Base-by-base conservation (phyloP, 306 rosid genomes). In the Dalbergia cochinchinensis region DNA sequence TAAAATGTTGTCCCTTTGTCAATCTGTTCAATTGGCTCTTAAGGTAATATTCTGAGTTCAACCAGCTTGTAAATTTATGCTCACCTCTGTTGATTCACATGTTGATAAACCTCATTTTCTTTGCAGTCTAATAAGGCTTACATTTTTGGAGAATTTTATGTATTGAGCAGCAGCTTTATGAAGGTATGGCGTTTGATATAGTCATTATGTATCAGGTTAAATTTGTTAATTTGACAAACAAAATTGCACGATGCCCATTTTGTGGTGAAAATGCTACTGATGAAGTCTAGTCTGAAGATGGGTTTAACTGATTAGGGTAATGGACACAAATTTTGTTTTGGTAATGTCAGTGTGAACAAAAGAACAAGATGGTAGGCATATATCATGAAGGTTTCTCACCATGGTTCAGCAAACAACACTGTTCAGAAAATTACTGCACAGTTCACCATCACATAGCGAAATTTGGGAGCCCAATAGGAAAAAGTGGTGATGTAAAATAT, bases 71-170 rank as follows among this genome's bases (percentile, higher is more conserved):
- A 51, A 76, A 65, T 71, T 82, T 61, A 65, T 83, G 80, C 45
- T 68, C 59, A 12, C 61, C 69, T 33, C 39, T 51, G 60, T 53
- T 79, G 54, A 50, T 72, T 82, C 64, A 54, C 50, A 34, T 68
- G 26, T 75, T 63, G 69, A 61, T 72, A 69, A 53, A 26, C 76
- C 41, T 87, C n/a, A 57, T 80, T 69, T 77, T 70, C 72, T 80
- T 87, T 89, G 89, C 97, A 95, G 99, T 87, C 96, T 78, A 88
- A 90, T 82, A 89, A 86, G 71, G 97, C 97, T 47, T 84, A 80
- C 77, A 85, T 93, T 84, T 91, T 95, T 61, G 97, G 97, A 80
- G 99, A 93, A 67, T 86, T 86, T 57, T 93, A 82, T 83, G 88
- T 95, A 68, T 80, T 95, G 73, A 91, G 99, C 86, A 83, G 83